A percentile compares a stretch with the other conserved stretches of the same genome.
These are phyloP conservation scores for Isoetes taiwanensis DNA, from an alignment of 75 land plant genomes.

Conservation along the genomic window DNA sequence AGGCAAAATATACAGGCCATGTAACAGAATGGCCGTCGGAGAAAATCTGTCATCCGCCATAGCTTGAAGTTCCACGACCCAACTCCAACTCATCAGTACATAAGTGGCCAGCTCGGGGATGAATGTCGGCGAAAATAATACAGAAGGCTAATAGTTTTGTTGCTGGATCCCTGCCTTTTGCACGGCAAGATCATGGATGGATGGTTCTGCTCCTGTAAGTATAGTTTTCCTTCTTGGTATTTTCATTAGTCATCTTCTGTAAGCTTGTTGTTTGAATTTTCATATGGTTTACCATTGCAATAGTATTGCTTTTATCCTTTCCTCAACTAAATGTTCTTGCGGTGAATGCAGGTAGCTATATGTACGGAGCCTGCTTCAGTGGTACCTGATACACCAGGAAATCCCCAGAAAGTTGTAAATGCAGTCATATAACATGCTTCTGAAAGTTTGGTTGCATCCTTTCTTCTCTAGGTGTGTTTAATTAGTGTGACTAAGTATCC, in stretches of 20 bases:
- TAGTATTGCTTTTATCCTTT: too few species aligned
- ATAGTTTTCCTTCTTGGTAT: background rate
- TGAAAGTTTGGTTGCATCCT: too few species aligned
- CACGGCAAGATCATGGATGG: constrained; percentile 2
- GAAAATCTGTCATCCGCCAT: too few species aligned
- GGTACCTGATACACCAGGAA: background rate
- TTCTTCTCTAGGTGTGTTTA: too few species aligned
- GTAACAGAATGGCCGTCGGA: too few species aligned
- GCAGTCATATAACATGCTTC: too few species aligned
- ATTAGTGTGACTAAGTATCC: too few species aligned
- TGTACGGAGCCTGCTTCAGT: background rate
- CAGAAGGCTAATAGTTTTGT: background rate
- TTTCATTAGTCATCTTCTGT: background rate
- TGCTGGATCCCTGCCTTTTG: constrained; percentile 1
- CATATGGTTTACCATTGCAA: too few species aligned
- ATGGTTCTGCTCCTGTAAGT: constrained; percentile 3
- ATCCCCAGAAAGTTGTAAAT: too few species aligned
- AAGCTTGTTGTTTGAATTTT: background rate
- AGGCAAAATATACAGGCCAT: too few species aligned
- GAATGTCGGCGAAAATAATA: background rate
- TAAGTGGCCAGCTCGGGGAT: constrained; percentile 2
- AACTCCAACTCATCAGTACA: background rate
- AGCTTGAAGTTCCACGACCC: too few species aligned
- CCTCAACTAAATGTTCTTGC: background rate
- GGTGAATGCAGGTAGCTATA: background rate